phyloP scores from a whole-genome alignment of 345 rosid genomes.

The Populus pruinosa region DNA sequence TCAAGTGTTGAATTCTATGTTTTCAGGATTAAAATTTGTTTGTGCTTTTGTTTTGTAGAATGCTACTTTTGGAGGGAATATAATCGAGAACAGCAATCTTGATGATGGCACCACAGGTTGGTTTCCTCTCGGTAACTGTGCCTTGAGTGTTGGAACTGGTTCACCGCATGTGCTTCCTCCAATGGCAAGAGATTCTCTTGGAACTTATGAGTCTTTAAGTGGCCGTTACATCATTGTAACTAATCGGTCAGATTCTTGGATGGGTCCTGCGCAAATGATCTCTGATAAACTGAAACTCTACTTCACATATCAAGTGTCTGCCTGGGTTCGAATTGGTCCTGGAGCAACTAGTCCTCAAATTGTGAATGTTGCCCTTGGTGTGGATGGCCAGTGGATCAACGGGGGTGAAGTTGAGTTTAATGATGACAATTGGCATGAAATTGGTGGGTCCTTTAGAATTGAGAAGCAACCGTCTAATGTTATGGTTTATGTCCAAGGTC shows the following conservation, averaged over 20 bases:
- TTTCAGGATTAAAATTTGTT: conserved; percentile 12
- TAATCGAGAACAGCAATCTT: conserved; percentile 67
- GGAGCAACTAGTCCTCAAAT: conserved; percentile 57
- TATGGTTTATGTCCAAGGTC: conserved; percentile 84
- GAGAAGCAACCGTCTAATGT: conserved; percentile 72
- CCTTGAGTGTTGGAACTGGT: conserved; percentile 56
- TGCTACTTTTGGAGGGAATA: conserved; percentile 62
- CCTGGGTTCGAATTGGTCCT: conserved; percentile 73
- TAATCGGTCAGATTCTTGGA: conserved; percentile 78
- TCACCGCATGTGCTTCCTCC: conserved; percentile 80
- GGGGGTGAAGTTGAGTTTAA: conserved; percentile 75
- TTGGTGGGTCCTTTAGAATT: conserved; percentile 82
- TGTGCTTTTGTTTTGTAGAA: conserved; percentile 38
- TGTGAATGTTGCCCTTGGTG: conserved; percentile 77
- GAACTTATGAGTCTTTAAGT: conserved; percentile 53
- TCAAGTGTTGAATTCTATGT: not conserved
- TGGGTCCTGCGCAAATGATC: conserved; percentile 93
- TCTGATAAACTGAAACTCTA: conserved; percentile 68
- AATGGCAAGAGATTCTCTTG: conserved; percentile 75
- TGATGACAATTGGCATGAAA: conserved; percentile 75
- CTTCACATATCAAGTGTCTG: conserved; percentile 84
- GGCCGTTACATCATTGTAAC: conserved; percentile 67
- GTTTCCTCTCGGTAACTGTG: conserved; percentile 86
- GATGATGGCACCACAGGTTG: conserved; percentile 56
- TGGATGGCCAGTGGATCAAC: conserved; percentile 79